These are phyloP conservation scores for Citrus medica DNA, from an alignment of 345 rosid genomes.

Conservation along the genomic window DNA sequence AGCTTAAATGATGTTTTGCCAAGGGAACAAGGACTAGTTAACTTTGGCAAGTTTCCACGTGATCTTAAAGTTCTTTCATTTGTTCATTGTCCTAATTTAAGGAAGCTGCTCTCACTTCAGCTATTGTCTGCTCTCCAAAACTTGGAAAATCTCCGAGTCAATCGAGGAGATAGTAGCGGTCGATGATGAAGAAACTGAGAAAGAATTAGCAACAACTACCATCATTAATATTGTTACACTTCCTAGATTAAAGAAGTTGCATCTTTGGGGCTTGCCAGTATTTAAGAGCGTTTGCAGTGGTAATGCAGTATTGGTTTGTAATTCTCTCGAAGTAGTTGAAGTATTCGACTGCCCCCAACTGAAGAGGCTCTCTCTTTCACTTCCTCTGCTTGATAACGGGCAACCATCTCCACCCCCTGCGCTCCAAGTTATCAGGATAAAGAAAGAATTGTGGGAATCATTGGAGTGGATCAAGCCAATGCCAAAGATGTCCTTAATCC, in stretches of 20 bases:
- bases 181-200: no score
- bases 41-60: no score
- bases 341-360: not conserved
- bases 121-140: no score
- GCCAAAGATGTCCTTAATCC: not conserved
- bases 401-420: not conserved
- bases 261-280: fast-evolving
- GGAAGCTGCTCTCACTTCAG: no score
- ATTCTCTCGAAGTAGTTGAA: not conserved
- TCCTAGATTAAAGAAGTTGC: not conserved
- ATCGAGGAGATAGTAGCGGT: not conserved
- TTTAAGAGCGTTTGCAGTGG: no score
- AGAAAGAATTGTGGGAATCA: not conserved
- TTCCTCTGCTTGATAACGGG: not conserved
- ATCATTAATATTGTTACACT: no score
- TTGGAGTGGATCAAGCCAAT: no score
- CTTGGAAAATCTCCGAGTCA: no score
- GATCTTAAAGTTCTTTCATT: not conserved
- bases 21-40: not conserved
- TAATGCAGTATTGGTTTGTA: not conserved
- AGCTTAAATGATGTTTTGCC: not conserved
- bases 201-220: not conserved
- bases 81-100: fast-evolving
- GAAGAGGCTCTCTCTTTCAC: not conserved
- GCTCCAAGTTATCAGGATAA: not conserved